Base-by-base conservation (phyloP, 306 rosid species). In the Cicer cuneatum region DNA sequence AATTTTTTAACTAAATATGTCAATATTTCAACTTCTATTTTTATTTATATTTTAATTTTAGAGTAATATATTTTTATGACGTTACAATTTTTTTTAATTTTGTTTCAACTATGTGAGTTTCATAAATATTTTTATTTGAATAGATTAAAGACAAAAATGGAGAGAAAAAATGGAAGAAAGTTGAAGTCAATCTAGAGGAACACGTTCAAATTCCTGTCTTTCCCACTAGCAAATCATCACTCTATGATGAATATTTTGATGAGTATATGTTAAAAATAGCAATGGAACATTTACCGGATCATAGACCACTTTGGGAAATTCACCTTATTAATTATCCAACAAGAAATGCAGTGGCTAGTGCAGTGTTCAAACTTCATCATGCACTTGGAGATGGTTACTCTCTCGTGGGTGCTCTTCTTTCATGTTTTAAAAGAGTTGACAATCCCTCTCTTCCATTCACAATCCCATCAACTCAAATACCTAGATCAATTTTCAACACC, bases 341-440 rank as follows among this genome's bases (percentile, higher is more conserved):
- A 14, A 83, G 41, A 7, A 73, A 13, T 69, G 83, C 87, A 70
- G 78, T 66, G 37, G 81, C 84, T 0, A 80, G 60, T 2, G 0
- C 84, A 19, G 37, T 89, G 7, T 80, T 87, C 75, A 80, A 75
- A 66, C 72, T 87, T 42, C 91, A 87, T 62, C 91, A 87, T 72
- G 83, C 88, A 0, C 87, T 89, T 15, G 93, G 91, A 0, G 91
- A 89, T 85, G 93, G 89, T 33, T 86, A 76, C 75, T 78, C 90
- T 6, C 70, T 86, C 4, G 85, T 86, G 90, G 82, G 86, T 43
- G 79, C 86, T 35, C 87, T 89, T 75, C 82, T 87, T 46, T 80
- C 95, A 11, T 87, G 83, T 69, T 49, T 87, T 11, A 77, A 71
- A 73, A 80, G 90, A 37, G 75, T 56, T 51, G 86, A 80, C 1